Base-by-base conservation (phyloP, 257 asterid species). In the Penstemon eatonii region DNA sequence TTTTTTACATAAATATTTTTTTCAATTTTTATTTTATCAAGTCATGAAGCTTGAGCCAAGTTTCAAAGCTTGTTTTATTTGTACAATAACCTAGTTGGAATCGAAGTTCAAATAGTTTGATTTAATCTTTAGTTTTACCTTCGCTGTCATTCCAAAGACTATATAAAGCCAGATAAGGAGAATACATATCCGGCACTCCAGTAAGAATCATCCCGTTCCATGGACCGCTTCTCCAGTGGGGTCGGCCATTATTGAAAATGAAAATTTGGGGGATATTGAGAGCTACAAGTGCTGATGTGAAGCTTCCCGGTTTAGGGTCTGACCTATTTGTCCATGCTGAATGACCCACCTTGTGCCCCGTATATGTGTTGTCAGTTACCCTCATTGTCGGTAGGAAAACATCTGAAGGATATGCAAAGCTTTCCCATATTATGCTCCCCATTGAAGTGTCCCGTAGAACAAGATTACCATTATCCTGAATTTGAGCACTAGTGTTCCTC, bases 201-300 rank as follows among this genome's bases (percentile, higher is more conserved):
- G 81, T 78, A 1, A 83, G 77, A 44, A 84, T 86, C 71, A 71
- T 70, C 7, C 87, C 89, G 71, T 86, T 86, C 92, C 92, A 86
- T 7, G 84, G 89, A 37, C 92, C 91, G 68, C 85, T 83, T 67
- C 82, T 43, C 84, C 83, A 83, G 68, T 70, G 56, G 10, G 84
- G 83, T 5, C 66, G 71, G 3, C 75, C 79, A 51, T 83, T 70
- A 0, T 69, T 72, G 87, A 87, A 86, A 8, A 63, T 83, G 77
- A 52, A 66, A 4, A 86, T 62, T 38, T 86, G 87, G 0, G 83
- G 82, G 65, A 81, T 69, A 1, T 52, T 50, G 38, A 33, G n/a
- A 5, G 80, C 79, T 41, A 66, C 75, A 19, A 83, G 82, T 10
- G 85, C 84, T 3, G 69, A 9, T 7, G 81, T 70, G 72, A 79